phyloP scores from a whole-genome alignment of 352 stramenopile genomes.

The Pythium dissimile region DNA sequence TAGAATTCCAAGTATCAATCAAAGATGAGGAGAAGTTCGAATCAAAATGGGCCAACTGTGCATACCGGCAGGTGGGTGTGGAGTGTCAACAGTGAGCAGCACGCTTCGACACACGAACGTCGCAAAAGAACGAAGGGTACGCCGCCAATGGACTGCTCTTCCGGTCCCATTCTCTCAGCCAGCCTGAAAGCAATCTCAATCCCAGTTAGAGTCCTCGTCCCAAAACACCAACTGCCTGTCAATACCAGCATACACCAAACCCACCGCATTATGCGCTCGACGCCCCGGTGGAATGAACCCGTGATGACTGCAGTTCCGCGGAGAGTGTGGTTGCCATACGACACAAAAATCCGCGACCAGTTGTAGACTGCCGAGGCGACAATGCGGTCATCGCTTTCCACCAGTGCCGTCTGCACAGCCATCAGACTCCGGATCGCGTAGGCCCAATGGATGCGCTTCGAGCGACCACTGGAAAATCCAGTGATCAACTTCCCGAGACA shows the following conservation, averaged over 20 bases:
- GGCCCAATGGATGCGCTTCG: constrained; percentile 80
- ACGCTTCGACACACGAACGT: constrained; percentile 75
- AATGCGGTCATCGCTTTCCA: constrained; percentile 82
- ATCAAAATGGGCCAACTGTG: not conserved
- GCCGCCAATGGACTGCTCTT: constrained; percentile 67
- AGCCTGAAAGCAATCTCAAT: constrained; percentile 14
- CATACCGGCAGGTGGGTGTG: constrained; percentile 73
- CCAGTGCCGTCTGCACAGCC: constrained; percentile 68
- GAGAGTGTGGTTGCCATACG: constrained; percentile 81
- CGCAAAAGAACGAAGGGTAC: constrained; percentile 73
- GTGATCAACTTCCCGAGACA: constrained; percentile 77
- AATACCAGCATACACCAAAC: constrained; percentile 25
- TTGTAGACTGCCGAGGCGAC: constrained; percentile 78
- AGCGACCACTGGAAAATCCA: constrained; percentile 58
- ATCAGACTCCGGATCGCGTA: constrained; percentile 84
- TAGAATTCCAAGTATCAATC: too few relatives aligned
- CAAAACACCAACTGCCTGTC: constrained; percentile 22
- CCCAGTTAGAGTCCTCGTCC: constrained; percentile 24
- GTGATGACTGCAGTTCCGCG: constrained; percentile 73
- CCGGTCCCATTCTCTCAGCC: constrained; percentile 20
- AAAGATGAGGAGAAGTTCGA: too few relatives aligned
- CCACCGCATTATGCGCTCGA: constrained; percentile 78
- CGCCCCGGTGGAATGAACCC: constrained; percentile 73
- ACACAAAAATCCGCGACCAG: constrained; percentile 78
- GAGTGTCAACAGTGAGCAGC: constrained; percentile 75